These are phyloP conservation scores for Aureoboletus auriporus DNA, from an alignment of 768 basidiomycete species.

Conservation along the genomic window DNA sequence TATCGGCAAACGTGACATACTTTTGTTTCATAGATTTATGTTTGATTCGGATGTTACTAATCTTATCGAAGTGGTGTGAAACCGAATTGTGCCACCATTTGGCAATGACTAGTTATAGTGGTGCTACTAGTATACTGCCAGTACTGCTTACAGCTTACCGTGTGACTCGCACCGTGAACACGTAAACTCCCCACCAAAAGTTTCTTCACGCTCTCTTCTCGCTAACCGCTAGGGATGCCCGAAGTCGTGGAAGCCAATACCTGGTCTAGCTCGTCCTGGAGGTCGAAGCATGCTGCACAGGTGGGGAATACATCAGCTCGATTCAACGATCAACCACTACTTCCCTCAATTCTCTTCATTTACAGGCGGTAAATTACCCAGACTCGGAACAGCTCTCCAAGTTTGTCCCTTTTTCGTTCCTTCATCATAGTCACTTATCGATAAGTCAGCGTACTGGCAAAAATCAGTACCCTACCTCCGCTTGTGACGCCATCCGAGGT, in stretches of 20 bases:
- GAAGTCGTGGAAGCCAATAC: neutral
- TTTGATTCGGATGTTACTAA: too few species aligned
- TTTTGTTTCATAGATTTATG: neutral
- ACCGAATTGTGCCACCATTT: too few species aligned
- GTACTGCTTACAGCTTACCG: too few species aligned
- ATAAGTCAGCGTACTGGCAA: slow-evolving; percentile 61
- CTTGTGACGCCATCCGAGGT: slow-evolving; percentile 94
- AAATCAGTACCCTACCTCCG: slow-evolving; percentile 78
- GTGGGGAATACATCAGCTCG: slow-evolving; percentile 31
- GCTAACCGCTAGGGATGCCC: slow-evolving; percentile 6
- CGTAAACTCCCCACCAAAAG: neutral
- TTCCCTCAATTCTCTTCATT: neutral
- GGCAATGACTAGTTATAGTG: too few species aligned
- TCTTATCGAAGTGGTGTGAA: too few species aligned
- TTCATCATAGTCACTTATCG: neutral
- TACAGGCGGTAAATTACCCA: slow-evolving; percentile 68
- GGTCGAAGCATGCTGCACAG: slow-evolving; percentile 70
- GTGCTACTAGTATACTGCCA: too few species aligned
- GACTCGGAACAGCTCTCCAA: slow-evolving; percentile 56
- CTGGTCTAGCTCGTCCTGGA: slow-evolving; percentile 85
- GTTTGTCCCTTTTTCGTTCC: slow-evolving; percentile 31
- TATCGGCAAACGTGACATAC: neutral
- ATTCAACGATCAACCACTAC: neutral
- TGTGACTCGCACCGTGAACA: too few species aligned
- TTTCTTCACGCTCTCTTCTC: neutral